Evolutionary conservation across 768 basidiomycete species (phyloP), one percentile per base, ranked within the genome.

Genomic region (Mycena metata): DNA sequence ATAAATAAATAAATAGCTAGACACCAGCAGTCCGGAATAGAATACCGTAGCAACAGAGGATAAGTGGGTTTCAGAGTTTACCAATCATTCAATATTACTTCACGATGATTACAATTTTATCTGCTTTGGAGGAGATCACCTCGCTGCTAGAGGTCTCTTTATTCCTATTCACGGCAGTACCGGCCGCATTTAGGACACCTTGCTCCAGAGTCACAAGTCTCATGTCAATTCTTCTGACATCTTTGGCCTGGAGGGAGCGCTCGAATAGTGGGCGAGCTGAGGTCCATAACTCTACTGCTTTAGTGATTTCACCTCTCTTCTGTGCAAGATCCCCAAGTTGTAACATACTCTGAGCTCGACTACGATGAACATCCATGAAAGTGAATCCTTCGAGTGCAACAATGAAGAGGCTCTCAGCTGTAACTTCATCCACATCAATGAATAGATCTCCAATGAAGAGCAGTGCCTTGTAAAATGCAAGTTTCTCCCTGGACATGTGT

Each of bases 211-310:
- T 16, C 2, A 0, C 21, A 56, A 56, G 54, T 8, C 23, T 39
- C 0, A 1, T 35, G 23, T 56, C 23, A 24, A 56, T 56, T 7
- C 1, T 1, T 0, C 39, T 6, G 24, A 56, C 39, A 42, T 16
- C n/a, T 42, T 42, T n/a, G 21, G 23, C 10, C n/a, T 60, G 60
- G 1, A 17, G 26, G 12, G 60, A 60, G 23, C 23, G 13, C 15
- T 60, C 35, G 26, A 64, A 64, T 16, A 64, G 51, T 21, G 62
- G 52, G 13, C n/a, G 11, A 2, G 62, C 61, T 10, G 16, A 33
- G 4, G 16, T 21, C 61, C 61, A 54, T 3, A 46, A 30, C 6
- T 23, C 49, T 13, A 5, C 23, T 10, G 62, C 62, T 2, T 24
- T 15, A 0, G 13, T 0, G 0, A 24, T 5, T 11, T 64, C 35